Evolutionary conservation across 768 basidiomycete species (phyloP).

Genomic region (Auricularia sp.): DNA sequence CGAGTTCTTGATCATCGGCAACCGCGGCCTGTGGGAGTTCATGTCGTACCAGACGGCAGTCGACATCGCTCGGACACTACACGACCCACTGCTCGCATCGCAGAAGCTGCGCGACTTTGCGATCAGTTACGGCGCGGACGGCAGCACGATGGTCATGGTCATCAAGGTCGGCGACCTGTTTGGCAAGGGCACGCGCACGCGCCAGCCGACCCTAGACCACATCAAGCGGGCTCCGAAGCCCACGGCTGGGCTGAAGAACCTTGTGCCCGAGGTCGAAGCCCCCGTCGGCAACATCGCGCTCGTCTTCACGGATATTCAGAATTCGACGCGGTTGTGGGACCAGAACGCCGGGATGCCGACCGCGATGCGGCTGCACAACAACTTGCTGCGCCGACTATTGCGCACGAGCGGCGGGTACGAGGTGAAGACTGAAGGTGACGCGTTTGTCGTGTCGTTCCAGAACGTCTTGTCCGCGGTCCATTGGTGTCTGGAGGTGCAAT

Average conservation of each 20-base stretch:
- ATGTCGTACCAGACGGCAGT: conserved; percentile 93
- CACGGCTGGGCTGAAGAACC: conserved; percentile 18
- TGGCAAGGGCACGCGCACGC: conserved; percentile 29
- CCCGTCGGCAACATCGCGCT: conserved; percentile 83
- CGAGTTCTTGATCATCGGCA: conserved; percentile 94
- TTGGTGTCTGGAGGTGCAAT: conserved; percentile 84
- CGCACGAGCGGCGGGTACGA: conserved; percentile 93
- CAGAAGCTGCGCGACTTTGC: conserved; percentile 96
- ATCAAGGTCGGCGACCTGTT: conserved; percentile 75
- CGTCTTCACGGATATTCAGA: conserved; percentile 96
- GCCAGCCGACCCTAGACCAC: conserved; percentile 19
- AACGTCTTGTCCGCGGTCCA: conserved; percentile 75
- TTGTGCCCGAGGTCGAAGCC: conserved; percentile 71
- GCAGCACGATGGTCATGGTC: conserved; percentile 97
- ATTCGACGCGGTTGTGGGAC: conserved; percentile 96
- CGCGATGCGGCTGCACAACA: conserved; percentile 86
- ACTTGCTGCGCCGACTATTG: conserved; percentile 70
- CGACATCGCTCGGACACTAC: conserved; percentile 78
- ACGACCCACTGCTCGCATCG: conserved; percentile 80
- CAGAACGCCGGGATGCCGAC: conserved; percentile 90
- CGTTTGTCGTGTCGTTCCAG: conserved; percentile 98
- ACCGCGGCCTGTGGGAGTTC: conserved; percentile 86
- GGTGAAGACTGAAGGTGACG: conserved; percentile 98
- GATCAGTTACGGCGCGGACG: conserved; percentile 90
- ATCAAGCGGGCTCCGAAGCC: conserved; percentile 11